phyloP scores from a whole-genome alignment of 208 protist species.

The Leishmania amazonensis region DNA sequence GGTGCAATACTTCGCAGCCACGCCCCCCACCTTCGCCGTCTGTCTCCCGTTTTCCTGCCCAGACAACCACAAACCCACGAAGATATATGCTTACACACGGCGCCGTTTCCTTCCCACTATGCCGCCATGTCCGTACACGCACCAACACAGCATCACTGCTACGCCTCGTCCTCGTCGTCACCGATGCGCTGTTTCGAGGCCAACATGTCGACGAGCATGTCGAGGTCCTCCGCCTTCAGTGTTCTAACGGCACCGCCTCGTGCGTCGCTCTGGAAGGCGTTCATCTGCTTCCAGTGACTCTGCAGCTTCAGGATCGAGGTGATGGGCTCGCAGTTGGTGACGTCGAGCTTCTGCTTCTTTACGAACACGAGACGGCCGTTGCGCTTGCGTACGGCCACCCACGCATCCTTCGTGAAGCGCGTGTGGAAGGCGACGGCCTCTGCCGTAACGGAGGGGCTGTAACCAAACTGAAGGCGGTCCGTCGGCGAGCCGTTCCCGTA shows the following conservation, averaged over 20 bases:
- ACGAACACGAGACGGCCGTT: constrained; percentile 38
- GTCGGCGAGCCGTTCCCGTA: constrained; percentile 83
- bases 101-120: neutral
- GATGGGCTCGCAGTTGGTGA: constrained; percentile 75
- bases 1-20: neutral
- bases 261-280: constrained; percentile 56
- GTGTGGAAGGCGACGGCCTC: constrained; percentile 84
- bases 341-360: constrained; percentile 51
- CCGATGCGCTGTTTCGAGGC: constrained; percentile 69
- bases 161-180: constrained; percentile 19
- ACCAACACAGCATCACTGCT: neutral
- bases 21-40: neutral
- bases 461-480: constrained; percentile 89
- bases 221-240: constrained; percentile 43
- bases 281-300: constrained; percentile 66
- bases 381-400: constrained; percentile 46
- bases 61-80: neutral
- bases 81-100: neutral
- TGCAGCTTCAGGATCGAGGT: constrained; percentile 79
- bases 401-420: constrained; percentile 41
- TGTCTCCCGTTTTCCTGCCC: too few species aligned
- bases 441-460: constrained; percentile 62
- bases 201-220: constrained; percentile 74
- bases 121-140: neutral
- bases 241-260: constrained; percentile 15